Percentiles rank a stretch among this genome's conserved stretches.
phyloP scores from a whole-genome alignment of 2,329 filamentous ascomycete species.

The Botryotinia globosa region DNA sequence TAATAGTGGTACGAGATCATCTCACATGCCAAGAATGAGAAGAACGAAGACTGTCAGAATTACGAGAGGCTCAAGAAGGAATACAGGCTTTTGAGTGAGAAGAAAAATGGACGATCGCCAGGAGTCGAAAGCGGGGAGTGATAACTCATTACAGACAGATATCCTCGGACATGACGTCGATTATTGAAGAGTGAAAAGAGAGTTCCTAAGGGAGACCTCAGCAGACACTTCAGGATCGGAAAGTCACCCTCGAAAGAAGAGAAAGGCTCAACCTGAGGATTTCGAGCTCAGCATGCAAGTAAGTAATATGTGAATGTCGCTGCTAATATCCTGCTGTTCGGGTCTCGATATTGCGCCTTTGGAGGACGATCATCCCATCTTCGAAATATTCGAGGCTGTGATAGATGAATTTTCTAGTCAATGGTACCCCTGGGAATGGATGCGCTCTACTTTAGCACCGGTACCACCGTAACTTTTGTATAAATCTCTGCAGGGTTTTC shows the following conservation, averaged over 20 bases:
- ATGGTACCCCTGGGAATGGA: background rate
- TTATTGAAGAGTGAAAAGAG: background rate
- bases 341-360: constrained; percentile 50
- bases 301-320: background rate
- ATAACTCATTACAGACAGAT: background rate
- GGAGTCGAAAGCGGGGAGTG: background rate
- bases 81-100: background rate
- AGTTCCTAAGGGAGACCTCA: background rate
- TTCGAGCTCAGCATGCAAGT: constrained; percentile 33
- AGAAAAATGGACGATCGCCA: background rate
- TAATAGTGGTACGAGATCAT: background rate
- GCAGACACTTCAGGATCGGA: background rate
- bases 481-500: background rate
- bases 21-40: background rate
- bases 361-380: constrained; percentile 48
- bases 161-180: background rate
- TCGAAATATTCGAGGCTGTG: constrained; percentile 52
- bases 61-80: background rate
- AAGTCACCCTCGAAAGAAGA: background rate
- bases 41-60: background rate
- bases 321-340: constrained; percentile 43
- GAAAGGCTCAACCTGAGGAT: background rate
- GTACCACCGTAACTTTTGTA: background rate
- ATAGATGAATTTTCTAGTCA: constrained; percentile 52
- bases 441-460: background rate